These are phyloP conservation scores for Hyaloscypha hepaticicola DNA, from an alignment of 495 filamentous ascomycete species.

Conservation along the genomic window DNA sequence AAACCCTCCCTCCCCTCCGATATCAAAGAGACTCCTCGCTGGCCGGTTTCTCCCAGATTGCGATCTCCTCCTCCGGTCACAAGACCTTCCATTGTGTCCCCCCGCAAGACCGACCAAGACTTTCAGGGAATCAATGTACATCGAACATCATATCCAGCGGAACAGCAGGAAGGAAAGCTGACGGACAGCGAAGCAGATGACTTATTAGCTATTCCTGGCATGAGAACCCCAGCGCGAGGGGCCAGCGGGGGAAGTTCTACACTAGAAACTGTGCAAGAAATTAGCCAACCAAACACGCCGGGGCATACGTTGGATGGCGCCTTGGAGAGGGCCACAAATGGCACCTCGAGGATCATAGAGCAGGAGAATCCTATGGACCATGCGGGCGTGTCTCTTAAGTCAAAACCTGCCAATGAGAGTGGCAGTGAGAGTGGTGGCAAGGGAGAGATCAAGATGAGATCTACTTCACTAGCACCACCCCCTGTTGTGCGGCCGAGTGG, in stretches of 20 bases:
- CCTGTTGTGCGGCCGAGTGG: conserved; percentile 37
- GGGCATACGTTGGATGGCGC: conserved; percentile 39
- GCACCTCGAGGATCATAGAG: conserved; percentile 43
- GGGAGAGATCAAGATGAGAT: conserved; percentile 37
- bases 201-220: conserved; percentile 48
- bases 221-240: conserved; percentile 65
- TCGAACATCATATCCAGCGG: conserved; percentile 45
- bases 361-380: conserved; percentile 37
- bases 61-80: conserved; percentile 65
- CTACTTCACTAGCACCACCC: conserved; percentile 36
- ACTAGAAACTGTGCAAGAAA: conserved; percentile 92
- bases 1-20: conserved; percentile 54
- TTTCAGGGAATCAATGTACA: conserved; percentile 55
- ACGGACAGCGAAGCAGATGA: conserved; percentile 57
- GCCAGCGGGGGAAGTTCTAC: conserved; percentile 64
- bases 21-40: conserved; percentile 57
- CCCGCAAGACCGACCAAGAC: conserved; percentile 47
- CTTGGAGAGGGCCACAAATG: conserved; percentile 51
- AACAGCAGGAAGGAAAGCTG: conserved; percentile 34
- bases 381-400: conserved; percentile 32
- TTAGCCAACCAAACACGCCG: conserved; percentile 76
- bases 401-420: conserved; percentile 51
- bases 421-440: conserved; percentile 60
- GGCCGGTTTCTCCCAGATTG: conserved; percentile 64
- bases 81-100: conserved; percentile 40